These are phyloP conservation scores for Nicotiana tabacum DNA, from an alignment of 257 asterid species.

Conservation along the genomic window DNA sequence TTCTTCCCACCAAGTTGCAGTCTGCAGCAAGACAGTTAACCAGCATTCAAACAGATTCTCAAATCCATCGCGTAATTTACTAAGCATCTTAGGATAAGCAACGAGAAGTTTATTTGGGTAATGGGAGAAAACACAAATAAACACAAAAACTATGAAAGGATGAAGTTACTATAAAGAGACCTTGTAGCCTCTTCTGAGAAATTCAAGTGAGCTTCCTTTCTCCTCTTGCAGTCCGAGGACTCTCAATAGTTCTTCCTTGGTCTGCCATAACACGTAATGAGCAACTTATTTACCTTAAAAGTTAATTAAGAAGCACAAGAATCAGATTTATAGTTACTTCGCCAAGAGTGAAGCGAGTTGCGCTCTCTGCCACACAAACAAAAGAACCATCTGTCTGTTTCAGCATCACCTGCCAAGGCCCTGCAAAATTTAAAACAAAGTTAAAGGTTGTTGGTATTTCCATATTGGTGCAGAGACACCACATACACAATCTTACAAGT, in stretches of 20 bases:
- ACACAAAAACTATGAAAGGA: not conserved
- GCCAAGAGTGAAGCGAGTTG: conserved; percentile 70
- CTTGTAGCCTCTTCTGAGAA: conserved; percentile 95
- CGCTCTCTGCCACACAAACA: conserved; percentile 90
- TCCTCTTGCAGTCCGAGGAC: conserved; percentile 88
- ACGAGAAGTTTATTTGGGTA: not conserved
- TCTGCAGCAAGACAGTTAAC: conserved; percentile 34
- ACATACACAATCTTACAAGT: not conserved
- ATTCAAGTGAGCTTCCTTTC: conserved; percentile 93
- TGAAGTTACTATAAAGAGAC: conserved; percentile 22
- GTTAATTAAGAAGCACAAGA: conserved; percentile 1
- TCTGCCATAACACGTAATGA: conserved; percentile 35
- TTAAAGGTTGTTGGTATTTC: not conserved
- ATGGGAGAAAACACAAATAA: not conserved
- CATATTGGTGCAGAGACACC: not conserved
- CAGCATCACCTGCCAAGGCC: conserved; percentile 99
- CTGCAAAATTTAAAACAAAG: conserved; percentile 30
- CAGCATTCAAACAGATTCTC: not conserved
- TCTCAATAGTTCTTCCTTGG: conserved; percentile 91
- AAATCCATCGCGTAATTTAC: conserved; percentile 9
- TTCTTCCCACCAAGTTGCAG: conserved; percentile 97
- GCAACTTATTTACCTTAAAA: not conserved
- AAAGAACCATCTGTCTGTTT: conserved; percentile 87
- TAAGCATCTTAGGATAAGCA: not conserved
- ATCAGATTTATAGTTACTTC: conserved; percentile 52